Conservation (phyloP, 2,329 filamentous ascomycete genomes). For the Monilinia vaccinii-corymbosi region DNA sequence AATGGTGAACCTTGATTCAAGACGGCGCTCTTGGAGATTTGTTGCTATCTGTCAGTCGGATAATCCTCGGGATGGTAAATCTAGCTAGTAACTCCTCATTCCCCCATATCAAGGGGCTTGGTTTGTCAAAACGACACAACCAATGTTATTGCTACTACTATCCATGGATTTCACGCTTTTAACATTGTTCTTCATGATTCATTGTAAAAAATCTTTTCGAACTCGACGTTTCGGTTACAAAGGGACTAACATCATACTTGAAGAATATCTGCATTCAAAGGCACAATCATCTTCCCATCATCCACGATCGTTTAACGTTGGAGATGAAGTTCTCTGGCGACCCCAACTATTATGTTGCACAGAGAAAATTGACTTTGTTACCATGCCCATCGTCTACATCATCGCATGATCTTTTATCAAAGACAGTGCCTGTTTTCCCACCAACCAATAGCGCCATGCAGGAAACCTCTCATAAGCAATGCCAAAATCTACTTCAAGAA, state of each 20-base stretch:
- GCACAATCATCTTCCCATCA: not conserved
- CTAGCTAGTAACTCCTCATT: constrained; percentile 1
- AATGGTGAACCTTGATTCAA: not conserved
- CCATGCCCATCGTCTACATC: constrained; percentile 9
- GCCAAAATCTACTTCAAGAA: constrained; percentile 39
- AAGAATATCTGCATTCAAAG: constrained; percentile 6
- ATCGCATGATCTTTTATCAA: not conserved
- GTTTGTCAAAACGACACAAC: not conserved
- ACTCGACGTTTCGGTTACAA: not conserved
- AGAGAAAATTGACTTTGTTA: constrained; percentile 4
- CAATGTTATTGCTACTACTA: not conserved
- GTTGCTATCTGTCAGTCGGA: constrained; percentile 8
- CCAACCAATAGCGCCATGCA: constrained; percentile 17
- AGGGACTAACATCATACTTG: not conserved
- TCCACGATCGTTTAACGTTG: constrained; percentile 1
- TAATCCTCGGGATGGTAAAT: not conserved
- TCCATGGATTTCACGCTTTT: too few species aligned
- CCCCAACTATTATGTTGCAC: constrained; percentile 7
- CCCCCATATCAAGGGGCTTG: not conserved
- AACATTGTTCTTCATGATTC: not conserved
- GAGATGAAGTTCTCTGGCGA: constrained; percentile 2
- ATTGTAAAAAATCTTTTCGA: not conserved
- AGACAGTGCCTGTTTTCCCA: constrained; percentile 14
- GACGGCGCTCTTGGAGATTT: constrained; percentile 4
- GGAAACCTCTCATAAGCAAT: constrained; percentile 15